Percentiles rank a stretch among this genome's conserved stretches.
Evolutionary conservation across 2,329 filamentous ascomycete genomes (phyloP).

Genomic region (Lachnellula willkommii): DNA sequence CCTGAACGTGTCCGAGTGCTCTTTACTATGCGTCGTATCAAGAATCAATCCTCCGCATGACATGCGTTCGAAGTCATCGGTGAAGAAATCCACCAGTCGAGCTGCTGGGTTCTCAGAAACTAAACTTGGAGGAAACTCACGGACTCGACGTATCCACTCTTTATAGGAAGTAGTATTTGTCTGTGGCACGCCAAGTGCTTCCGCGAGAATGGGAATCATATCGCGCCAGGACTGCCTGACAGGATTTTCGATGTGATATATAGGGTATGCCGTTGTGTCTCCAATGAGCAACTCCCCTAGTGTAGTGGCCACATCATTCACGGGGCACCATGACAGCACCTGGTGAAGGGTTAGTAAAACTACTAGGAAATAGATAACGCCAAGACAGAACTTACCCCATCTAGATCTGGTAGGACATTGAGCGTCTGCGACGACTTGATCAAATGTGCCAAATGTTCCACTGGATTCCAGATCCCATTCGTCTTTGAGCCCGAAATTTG

Average conservation of each 20-base stretch:
- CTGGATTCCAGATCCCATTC: slow-evolving; percentile 50
- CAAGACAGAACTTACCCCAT: slow-evolving; percentile 23
- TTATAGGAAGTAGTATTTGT: slow-evolving; percentile 35
- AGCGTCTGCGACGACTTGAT: slow-evolving; percentile 46
- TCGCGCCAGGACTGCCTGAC: slow-evolving; percentile 37
- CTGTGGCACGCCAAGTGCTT: slow-evolving; percentile 30
- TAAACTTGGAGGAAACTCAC: slow-evolving; percentile 9
- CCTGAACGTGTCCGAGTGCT: slow-evolving; percentile 36
- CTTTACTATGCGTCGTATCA: slow-evolving; percentile 31
- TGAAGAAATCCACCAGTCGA: slow-evolving; percentile 32
- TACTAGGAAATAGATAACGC: no score
- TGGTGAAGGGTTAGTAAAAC: no score
- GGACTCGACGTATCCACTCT: slow-evolving; percentile 38
- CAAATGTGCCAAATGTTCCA: slow-evolving; percentile 46
- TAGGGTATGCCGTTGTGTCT: slow-evolving; percentile 22
- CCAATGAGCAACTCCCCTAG: slow-evolving; percentile 32
- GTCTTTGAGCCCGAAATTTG: slow-evolving; percentile 48
- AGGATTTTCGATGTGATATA: slow-evolving; percentile 44
- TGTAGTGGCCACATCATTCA: slow-evolving; percentile 37
- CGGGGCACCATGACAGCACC: slow-evolving; percentile 41
- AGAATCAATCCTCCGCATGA: slow-evolving; percentile 41
- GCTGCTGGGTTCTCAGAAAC: slow-evolving; percentile 31
- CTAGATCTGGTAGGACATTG: slow-evolving; percentile 37
- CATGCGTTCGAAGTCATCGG: slow-evolving; percentile 37
- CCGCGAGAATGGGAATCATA: slow-evolving; percentile 33